Percentiles rank a stretch among this genome's conserved stretches.
Conservation (phyloP, 2,329 filamentous ascomycete species). For the Colletotrichum sp. region DNA sequence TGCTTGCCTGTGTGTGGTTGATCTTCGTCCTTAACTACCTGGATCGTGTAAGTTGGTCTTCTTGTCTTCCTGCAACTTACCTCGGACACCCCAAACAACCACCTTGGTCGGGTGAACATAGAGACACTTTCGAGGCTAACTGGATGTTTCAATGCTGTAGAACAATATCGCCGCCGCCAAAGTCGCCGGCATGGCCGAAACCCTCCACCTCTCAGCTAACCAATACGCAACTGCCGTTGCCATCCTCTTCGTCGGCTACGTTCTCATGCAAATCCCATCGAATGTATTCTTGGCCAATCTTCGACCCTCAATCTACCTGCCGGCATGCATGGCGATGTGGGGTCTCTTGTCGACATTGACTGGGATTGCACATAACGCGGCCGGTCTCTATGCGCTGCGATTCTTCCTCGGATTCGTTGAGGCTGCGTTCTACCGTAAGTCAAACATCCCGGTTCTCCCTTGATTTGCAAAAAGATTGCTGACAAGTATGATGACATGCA, state of each 20-base stretch:
- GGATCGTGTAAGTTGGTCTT: not conserved
- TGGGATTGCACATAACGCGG: not conserved
- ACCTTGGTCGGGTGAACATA: not conserved
- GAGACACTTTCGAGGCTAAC: not conserved
- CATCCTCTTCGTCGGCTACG: slow-evolving; percentile 20
- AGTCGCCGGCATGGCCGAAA: not conserved
- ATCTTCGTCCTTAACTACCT: not conserved
- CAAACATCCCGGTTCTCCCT: not conserved
- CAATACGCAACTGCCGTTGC: not conserved
- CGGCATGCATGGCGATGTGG: slow-evolving; percentile 41
- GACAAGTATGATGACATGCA: slow-evolving; percentile 27
- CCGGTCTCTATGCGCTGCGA: slow-evolving; percentile 67
- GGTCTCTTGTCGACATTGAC: not conserved
- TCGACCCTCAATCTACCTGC: slow-evolving; percentile 33
- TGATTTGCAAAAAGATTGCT: not conserved
- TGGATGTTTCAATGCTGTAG: not conserved
- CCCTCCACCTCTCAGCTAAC: not conserved
- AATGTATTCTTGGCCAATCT: slow-evolving; percentile 34
- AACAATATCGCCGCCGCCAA: not conserved
- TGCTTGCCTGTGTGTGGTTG: not conserved
- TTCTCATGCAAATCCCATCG: slow-evolving; percentile 34
- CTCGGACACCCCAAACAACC: not conserved
- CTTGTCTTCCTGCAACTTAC: not conserved
- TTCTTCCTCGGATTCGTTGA: slow-evolving; percentile 70
- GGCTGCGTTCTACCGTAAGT: slow-evolving; percentile 6